These are phyloP conservation scores for Kentomonas sorsogonicus DNA, from an alignment of 208 protist genomes.

Conservation along the genomic window DNA sequence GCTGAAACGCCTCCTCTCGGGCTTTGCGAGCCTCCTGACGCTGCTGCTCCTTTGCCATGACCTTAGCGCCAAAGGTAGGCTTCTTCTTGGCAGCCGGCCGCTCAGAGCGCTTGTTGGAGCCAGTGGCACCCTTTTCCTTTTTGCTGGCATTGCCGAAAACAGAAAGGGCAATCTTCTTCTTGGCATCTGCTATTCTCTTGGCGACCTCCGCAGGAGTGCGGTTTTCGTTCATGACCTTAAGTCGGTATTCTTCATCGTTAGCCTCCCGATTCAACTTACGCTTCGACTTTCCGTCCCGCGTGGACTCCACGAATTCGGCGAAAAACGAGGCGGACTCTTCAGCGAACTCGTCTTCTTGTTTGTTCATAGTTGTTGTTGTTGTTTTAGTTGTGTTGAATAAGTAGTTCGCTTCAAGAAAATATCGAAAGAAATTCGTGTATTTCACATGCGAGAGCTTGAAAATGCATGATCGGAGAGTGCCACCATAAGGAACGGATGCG, in stretches of 20 bases:
- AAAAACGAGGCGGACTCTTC: conserved; percentile 67
- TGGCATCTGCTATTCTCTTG: conserved; percentile 33
- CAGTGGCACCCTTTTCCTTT: too few relatives aligned
- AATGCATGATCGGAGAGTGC: too few relatives aligned
- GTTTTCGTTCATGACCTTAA: background rate
- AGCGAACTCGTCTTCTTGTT: conserved; percentile 47
- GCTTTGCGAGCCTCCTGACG: too few relatives aligned
- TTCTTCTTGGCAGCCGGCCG: conserved; percentile 16
- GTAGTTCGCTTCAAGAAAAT: too few relatives aligned
- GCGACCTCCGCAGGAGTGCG: conserved; percentile 9
- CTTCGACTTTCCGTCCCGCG: conserved; percentile 24
- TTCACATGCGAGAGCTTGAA: too few relatives aligned
- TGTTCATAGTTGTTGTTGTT: conserved; percentile 5
- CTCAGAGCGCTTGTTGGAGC: conserved; percentile 27
- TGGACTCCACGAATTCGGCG: conserved; percentile 33
- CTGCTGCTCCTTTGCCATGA: background rate
- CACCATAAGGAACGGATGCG: too few relatives aligned
- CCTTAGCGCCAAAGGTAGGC: background rate
- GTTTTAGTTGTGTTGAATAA: too few relatives aligned
- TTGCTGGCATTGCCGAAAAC: conserved; percentile 55
- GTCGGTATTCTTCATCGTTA: conserved; percentile 15
- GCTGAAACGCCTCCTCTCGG: too few relatives aligned
- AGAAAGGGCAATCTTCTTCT: conserved; percentile 47
- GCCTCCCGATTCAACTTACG: conserved; percentile 46
- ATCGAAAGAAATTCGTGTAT: too few relatives aligned